Percentiles rank a stretch among this genome's conserved stretches.
Evolutionary conservation across 2,329 filamentous ascomycete species (phyloP).

Genomic region (Phaeoacremonium minimum): DNA sequence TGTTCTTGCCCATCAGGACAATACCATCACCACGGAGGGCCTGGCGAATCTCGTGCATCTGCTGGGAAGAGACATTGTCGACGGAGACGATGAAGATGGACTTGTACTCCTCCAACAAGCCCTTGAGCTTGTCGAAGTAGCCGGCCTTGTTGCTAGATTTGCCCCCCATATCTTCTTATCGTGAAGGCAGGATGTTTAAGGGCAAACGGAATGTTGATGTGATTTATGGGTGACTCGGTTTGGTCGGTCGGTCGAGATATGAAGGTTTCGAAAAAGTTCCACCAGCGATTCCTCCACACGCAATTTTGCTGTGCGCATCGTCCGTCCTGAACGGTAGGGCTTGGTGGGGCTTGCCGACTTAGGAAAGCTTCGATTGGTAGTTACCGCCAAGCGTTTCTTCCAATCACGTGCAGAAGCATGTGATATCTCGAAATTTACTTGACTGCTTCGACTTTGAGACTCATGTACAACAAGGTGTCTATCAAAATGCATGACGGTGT

Average conservation of each 20-base stretch:
- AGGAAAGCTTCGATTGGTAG: too few relatives aligned
- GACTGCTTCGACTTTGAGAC: too few relatives aligned
- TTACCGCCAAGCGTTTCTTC: too few relatives aligned
- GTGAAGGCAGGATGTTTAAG: slow-evolving; percentile 99
- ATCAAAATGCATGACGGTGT: too few relatives aligned
- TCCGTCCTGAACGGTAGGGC: too few relatives aligned
- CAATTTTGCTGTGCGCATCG: not conserved
- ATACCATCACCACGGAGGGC: slow-evolving; percentile 87
- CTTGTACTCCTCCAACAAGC: slow-evolving; percentile 91
- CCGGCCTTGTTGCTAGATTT: slow-evolving; percentile 88
- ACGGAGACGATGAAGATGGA: slow-evolving; percentile 96
- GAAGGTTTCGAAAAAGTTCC: not conserved
- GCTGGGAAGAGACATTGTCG: slow-evolving; percentile 99
- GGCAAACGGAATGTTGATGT: slow-evolving; percentile 45
- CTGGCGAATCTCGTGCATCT: slow-evolving; percentile 99
- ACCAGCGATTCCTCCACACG: not conserved
- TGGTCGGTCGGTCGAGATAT: not conserved
- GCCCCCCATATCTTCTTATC: slow-evolving; percentile 98
- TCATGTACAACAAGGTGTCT: too few relatives aligned
- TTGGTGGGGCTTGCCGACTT: too few relatives aligned
- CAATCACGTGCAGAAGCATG: not conserved
- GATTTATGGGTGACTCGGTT: slow-evolving; percentile 2
- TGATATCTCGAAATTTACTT: not conserved
- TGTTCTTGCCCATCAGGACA: slow-evolving; percentile 99
- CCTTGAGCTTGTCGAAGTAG: slow-evolving; percentile 99